These are phyloP conservation scores for Cordyceps farinosa DNA, from an alignment of 2,329 filamentous ascomycete species.

Conservation along the genomic window DNA sequence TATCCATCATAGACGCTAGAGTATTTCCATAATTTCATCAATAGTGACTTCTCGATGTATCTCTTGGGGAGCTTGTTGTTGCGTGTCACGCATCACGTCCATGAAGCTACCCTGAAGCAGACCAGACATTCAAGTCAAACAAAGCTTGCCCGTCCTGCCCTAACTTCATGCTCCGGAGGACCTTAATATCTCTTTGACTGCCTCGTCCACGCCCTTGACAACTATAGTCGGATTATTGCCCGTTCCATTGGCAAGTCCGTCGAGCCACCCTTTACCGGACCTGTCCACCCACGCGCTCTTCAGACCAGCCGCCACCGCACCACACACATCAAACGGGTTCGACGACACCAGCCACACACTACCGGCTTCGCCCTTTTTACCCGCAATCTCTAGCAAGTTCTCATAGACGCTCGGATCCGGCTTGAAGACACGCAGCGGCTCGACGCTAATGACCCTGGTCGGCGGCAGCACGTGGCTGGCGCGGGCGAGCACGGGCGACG, in stretches of 20 bases:
- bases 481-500: slow-evolving; percentile 52
- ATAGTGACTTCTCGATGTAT: not conserved
- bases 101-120: not conserved
- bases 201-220: slow-evolving; percentile 54
- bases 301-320: slow-evolving; percentile 59
- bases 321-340: slow-evolving; percentile 71
- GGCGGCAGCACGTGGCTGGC: slow-evolving; percentile 42
- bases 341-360: slow-evolving; percentile 66
- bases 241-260: slow-evolving; percentile 50
- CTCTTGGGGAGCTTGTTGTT: not conserved
- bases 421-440: slow-evolving; percentile 60
- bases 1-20: too few species aligned
- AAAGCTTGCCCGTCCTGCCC: not conserved
- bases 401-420: slow-evolving; percentile 59
- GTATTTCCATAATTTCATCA: too few species aligned
- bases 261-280: slow-evolving; percentile 59
- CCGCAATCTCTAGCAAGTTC: slow-evolving; percentile 51
- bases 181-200: slow-evolving; percentile 38
- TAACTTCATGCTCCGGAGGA: not conserved
- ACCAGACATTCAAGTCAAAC: not conserved
- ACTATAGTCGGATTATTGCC: slow-evolving; percentile 50
- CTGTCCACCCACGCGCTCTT: slow-evolving; percentile 66
- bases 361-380: slow-evolving; percentile 41
- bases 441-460: slow-evolving; percentile 54
- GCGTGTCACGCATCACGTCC: not conserved